Evolutionary conservation across 306 rosid species (phyloP).

Genomic region (Trifolium subterraneum): DNA sequence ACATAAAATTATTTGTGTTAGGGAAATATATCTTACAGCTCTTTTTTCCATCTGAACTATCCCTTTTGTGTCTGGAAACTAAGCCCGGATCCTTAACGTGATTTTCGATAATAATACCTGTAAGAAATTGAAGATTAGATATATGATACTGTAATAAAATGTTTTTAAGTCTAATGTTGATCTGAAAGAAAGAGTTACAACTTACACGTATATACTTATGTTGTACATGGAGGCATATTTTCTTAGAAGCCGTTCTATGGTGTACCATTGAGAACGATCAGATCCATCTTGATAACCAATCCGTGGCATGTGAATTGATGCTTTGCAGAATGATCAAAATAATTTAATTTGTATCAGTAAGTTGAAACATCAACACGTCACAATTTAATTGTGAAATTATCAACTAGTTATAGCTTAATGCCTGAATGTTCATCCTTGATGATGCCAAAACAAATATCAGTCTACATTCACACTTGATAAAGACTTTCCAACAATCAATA

Average conservation of each 20-base stretch:
- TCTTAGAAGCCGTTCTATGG: slow-evolving; percentile 84
- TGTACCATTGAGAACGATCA: slow-evolving; percentile 92
- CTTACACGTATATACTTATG: slow-evolving; percentile 71
- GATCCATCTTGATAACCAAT: slow-evolving; percentile 95
- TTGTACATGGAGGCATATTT: slow-evolving; percentile 81
- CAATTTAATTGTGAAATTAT: slow-evolving; percentile 23
- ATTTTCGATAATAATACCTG: slow-evolving; percentile 81
- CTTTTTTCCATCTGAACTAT: slow-evolving; percentile 19
- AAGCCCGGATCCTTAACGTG: slow-evolving; percentile 41
- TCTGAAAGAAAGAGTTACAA: slow-evolving; percentile 21
- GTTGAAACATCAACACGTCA: neutral
- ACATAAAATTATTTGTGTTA: neutral
- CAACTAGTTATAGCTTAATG: slow-evolving; percentile 11
- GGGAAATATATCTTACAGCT: slow-evolving; percentile 2
- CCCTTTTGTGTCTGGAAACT: neutral
- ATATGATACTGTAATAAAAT: neutral
- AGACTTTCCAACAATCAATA: neutral
- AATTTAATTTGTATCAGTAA: slow-evolving; percentile 17
- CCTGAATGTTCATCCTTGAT: neutral
- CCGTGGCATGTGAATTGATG: slow-evolving; percentile 96
- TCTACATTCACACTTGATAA: slow-evolving; percentile 1
- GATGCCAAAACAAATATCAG: neutral
- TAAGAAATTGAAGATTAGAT: slow-evolving; percentile 33
- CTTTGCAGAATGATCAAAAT: slow-evolving; percentile 45
- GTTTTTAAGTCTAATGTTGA: slow-evolving; percentile 5